A percentile compares a stretch with the other conserved stretches of the same genome.
These are phyloP conservation scores for Lodderomyces oxycetoniae DNA, from an alignment of 1,139 yeast species.

Conservation along the genomic window DNA sequence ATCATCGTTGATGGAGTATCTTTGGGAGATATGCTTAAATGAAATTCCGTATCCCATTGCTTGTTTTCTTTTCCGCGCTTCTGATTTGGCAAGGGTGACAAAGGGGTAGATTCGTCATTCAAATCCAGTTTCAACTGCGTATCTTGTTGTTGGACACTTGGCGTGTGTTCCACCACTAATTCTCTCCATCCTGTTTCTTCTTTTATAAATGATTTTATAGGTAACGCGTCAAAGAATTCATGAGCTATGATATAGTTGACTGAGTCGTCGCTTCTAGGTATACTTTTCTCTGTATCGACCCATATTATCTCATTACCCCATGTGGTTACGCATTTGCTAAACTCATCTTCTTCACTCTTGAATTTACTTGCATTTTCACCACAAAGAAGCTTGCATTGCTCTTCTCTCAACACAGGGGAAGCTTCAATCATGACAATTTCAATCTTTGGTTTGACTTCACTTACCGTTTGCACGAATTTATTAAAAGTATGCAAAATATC, in stretches of 20 bases:
- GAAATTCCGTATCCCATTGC: conserved; percentile 44
- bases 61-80: not conserved
- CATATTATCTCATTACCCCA: conserved; percentile 58
- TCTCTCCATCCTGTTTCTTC: conserved; percentile 75
- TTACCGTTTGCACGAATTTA: conserved; percentile 31
- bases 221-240: conserved; percentile 85
- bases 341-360: conserved; percentile 27
- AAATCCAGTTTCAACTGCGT: not conserved
- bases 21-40: conserved; percentile 53
- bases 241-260: conserved; percentile 75
- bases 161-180: conserved; percentile 55
- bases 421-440: conserved; percentile 67
- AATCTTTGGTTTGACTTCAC: conserved; percentile 18
- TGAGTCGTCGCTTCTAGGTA: conserved; percentile 20
- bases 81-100: too few relatives aligned
- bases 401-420: conserved; percentile 56
- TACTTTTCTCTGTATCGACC: conserved; percentile 66
- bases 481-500: conserved; percentile 54
- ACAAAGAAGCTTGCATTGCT: conserved; percentile 54
- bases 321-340: conserved; percentile 38
- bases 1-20: conserved; percentile 63
- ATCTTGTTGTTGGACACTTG: conserved; percentile 21
- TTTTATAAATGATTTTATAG: conserved; percentile 65
- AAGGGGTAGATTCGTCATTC: too few relatives aligned
- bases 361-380: conserved; percentile 19